Evolutionary conservation across 345 rosid genomes (phyloP).

Genomic region (Euphorbia tirucalli): DNA sequence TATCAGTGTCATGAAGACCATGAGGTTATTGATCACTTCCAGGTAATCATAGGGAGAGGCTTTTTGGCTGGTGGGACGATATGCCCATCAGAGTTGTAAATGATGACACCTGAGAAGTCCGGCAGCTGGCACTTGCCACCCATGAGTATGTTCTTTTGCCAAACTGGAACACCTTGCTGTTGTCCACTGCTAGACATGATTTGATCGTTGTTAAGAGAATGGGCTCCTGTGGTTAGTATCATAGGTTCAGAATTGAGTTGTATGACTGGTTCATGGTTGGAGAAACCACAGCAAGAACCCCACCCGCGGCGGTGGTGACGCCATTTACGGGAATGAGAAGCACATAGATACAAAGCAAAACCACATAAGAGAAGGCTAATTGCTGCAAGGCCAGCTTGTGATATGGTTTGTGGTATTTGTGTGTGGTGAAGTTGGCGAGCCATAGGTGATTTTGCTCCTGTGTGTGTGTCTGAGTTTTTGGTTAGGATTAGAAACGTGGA

Average conservation of each 20-base stretch:
- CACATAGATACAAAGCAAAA: slow-evolving; percentile 49
- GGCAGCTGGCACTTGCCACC: slow-evolving; percentile 91
- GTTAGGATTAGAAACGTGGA: no score
- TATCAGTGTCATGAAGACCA: no score
- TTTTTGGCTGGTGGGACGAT: slow-evolving; percentile 49
- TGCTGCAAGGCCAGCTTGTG: slow-evolving; percentile 44
- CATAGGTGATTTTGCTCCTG: slow-evolving; percentile 32
- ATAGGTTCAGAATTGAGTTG: slow-evolving; percentile 41
- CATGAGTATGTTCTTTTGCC: slow-evolving; percentile 93
- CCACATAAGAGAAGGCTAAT: slow-evolving; percentile 46
- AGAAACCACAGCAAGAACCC: slow-evolving; percentile 54
- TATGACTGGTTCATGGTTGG: slow-evolving; percentile 53
- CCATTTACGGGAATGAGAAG: slow-evolving; percentile 53
- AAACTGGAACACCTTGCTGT: slow-evolving; percentile 37
- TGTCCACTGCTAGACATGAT: slow-evolving; percentile 40
- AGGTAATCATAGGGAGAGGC: slow-evolving; percentile 52
- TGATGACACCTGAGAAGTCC: slow-evolving; percentile 81
- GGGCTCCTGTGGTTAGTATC: slow-evolving; percentile 23
- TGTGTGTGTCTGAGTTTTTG: neutral
- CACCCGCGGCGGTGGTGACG: slow-evolving; percentile 40
- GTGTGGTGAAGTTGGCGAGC: slow-evolving; percentile 35
- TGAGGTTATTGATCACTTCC: slow-evolving; percentile 46
- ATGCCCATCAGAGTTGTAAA: slow-evolving; percentile 68
- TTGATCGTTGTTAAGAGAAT: slow-evolving; percentile 15
- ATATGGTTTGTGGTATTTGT: slow-evolving; percentile 15